Base-by-base conservation (phyloP, 768 basidiomycete genomes). In the Suillus bovinus region DNA sequence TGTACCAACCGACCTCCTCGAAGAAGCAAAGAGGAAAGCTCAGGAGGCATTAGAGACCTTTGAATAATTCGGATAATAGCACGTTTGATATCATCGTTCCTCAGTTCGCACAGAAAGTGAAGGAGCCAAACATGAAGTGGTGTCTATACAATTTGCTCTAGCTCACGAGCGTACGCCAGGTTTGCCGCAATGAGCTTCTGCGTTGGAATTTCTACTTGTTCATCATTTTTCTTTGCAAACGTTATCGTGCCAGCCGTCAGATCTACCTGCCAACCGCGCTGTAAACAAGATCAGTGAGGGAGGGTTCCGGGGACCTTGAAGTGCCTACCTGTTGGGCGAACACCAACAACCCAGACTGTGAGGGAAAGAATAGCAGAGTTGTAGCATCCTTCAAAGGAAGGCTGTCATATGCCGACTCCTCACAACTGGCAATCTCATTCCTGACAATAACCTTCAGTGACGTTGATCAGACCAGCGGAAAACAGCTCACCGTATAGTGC, bases 351-450 rank as follows among this genome's bases (percentile, higher is more conserved):
- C 97, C 95, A 5, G 87, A 85, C 63, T 88, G 89, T 47, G 82
- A 84, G 27, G 87, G 86, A 80, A 96, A 97, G 85, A 98, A 99
- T 59, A 99, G 78, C 54, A 99, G 81, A 0, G 92, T 92, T 1
- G 90, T 86, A 1, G 96, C 96, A 66, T 97, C 95, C 67, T 90
- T 88, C 58, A 98, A 72, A 0, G 96, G 95, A 42, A 99, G 80
- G 63, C 90, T 94, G 66, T 92, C 88, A 66, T 99, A 99, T 5
- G 96, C 96, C 20, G 89, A 82, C 75, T 98, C 95, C 74, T 97
- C 93, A 69, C 96, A 98, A 69, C 93, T 92, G 16, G 96, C 96
- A 68, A 99, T 99, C 79, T 99, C 96, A 70, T 92, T 94, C 69
- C 96, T 98, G 53, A 9, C 24, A 41, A 52, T 3, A 22, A 31